Conservation (phyloP, 2,329 filamentous ascomycete genomes). For the Didymella lethalis region DNA sequence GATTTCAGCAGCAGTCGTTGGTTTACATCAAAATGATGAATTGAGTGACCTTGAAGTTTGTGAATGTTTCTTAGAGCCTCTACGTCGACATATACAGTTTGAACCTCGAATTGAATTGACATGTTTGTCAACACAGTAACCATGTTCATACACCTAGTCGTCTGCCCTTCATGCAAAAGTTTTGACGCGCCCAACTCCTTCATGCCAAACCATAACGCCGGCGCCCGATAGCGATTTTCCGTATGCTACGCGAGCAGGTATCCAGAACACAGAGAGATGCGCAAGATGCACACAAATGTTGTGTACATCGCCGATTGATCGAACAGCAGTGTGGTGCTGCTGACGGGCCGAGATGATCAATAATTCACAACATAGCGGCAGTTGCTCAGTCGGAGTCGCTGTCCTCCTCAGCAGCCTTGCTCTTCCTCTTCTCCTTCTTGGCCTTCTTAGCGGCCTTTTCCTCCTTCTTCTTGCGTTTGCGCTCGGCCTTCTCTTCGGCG, state of each 20-base stretch:
- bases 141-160: conserved; percentile 34
- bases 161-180: conserved; percentile 38
- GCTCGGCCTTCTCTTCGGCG: conserved; percentile 57
- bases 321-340: conserved; percentile 25
- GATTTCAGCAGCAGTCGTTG: conserved; percentile 10
- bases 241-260: conserved; percentile 49
- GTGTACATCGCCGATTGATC: conserved; percentile 26
- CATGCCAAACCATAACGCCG: conserved; percentile 42
- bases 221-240: conserved; percentile 44
- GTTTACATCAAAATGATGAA: background rate
- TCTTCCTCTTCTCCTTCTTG: conserved; percentile 47
- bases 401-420: conserved; percentile 38
- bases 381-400: conserved; percentile 44
- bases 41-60: conserved; percentile 18
- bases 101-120: conserved; percentile 33
- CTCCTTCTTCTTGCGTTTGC: conserved; percentile 76
- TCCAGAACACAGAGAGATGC: conserved; percentile 35
- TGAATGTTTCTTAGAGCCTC: conserved; percentile 23
- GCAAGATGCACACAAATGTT: conserved; percentile 34
- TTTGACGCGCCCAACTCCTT: conserved; percentile 47
- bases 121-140: conserved; percentile 30
- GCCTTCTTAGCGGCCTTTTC: conserved; percentile 59
- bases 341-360: conserved; percentile 27
- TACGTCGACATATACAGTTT: conserved; percentile 28
- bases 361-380: conserved; percentile 23